Evolutionary conservation across 306 rosid species (phyloP), one percentile per base, ranked within the genome.

Genomic region (Nissolia schottii): DNA sequence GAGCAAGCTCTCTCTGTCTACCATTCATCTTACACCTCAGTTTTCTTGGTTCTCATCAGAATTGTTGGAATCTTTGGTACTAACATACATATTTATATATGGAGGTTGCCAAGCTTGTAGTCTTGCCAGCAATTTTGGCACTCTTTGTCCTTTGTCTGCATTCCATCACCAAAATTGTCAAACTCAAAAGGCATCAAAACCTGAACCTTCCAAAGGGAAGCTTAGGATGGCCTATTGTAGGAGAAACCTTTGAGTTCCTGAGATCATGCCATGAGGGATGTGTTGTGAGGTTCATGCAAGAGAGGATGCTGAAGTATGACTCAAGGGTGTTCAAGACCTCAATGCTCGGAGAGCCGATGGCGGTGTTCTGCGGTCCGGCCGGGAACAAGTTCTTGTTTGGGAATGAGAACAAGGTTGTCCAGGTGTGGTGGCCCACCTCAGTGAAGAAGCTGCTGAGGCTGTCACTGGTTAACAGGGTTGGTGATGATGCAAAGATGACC

Each of bases 401-500:
- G 64, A 84, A 84, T 57, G 87, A 84, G 70, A 84, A 84, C 80
- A 84, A 84, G 85, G 14, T 71, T 72, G 79, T 83, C 5, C 87
- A 76, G 67, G 74, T 79, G 0, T 76, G 87, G 87, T 79, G 84
- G 84, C 87, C 87, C 1, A 28, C 66, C 24, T 76, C 87, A 3
- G 79, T 79, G 6, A 83, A 9, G 79, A 83, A 71, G 71, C 29
- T 83, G 16, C 18, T 83, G 25, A 69, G 82, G 70, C 61, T 53
- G 7, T 83, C 87, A 38, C 24, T 83, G 19, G 70, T 70, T 46
- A 83, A 2, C 12, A 76, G 58, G 61, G 81, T 79, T 71, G 87
- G 87, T 46, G 81, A 72, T 22, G 84, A 83, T 31, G 87, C 87
- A 8, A 79, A 66, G 74, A 6, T 70, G 67, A 57, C 57, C 9